A percentile compares a stretch with the other conserved stretches of the same genome.
These are phyloP conservation scores for Rhizopus sp. DNA, from an alignment of 371 early-diverging fungal genomes.

Conservation along the genomic window DNA sequence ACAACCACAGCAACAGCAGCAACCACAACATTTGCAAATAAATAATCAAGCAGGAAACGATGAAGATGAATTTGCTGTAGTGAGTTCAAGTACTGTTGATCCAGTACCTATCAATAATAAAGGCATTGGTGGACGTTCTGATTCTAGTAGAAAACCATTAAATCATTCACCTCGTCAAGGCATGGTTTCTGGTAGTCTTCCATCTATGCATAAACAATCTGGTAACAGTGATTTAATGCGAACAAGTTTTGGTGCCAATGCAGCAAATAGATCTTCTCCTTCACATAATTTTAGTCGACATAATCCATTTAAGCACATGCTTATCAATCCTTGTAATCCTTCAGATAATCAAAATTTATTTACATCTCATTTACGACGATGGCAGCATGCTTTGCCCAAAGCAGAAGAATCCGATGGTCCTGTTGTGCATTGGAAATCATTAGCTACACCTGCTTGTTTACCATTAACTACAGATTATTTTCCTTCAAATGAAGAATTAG, in stretches of 20 bases:
- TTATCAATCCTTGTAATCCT: conserved; percentile 78
- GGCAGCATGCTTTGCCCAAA: conserved; percentile 82
- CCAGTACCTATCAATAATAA: conserved; percentile 60
- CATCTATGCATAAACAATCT: conserved; percentile 50
- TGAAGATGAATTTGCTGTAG: conserved; percentile 59
- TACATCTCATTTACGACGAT: conserved; percentile 72
- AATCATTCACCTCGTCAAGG: conserved; percentile 44
- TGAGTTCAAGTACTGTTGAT: conserved; percentile 64
- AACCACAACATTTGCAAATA: too few relatives aligned
- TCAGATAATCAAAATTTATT: conserved; percentile 59
- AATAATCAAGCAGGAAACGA: too few relatives aligned
- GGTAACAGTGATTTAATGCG: conserved; percentile 48
- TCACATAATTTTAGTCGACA: conserved; percentile 32
- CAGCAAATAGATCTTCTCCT: conserved; percentile 38
- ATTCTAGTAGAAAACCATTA: conserved; percentile 20
- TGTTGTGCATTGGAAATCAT: conserved; percentile 77
- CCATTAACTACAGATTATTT: conserved; percentile 92
- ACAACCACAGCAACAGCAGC: too few relatives aligned
- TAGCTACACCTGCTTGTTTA: conserved; percentile 91
- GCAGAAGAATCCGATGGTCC: conserved; percentile 49
- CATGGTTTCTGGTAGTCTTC: conserved; percentile 37
- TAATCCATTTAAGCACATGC: conserved; percentile 25
- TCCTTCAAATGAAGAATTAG: conserved; percentile 78
- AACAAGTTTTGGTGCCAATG: conserved; percentile 33
- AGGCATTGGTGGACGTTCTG: conserved; percentile 30